Evolutionary conservation across 192 early-diverging fungal species (phyloP).

Genomic region (Coemansia sp.): DNA sequence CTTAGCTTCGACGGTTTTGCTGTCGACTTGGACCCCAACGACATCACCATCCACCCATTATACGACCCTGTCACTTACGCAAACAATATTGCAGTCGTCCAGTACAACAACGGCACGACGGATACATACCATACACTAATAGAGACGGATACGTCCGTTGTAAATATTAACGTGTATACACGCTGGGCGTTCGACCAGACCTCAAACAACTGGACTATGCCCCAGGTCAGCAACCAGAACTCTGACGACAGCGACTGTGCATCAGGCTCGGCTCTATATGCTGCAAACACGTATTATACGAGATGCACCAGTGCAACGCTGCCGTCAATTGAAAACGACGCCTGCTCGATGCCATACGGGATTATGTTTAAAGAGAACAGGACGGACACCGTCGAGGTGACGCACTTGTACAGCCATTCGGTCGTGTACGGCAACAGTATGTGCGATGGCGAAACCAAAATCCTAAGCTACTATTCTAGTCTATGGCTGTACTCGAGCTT

Average conservation of each 20-base stretch:
- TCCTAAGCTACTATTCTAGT: slow-evolving; percentile 21
- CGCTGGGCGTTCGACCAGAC: background rate
- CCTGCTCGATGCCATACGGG: slow-evolving; percentile 20
- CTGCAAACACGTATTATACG: slow-evolving; percentile 24
- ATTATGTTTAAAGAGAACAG: slow-evolving; percentile 10
- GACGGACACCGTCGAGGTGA: background rate
- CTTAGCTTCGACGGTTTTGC: background rate
- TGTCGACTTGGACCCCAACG: background rate
- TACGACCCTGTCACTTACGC: slow-evolving; percentile 22
- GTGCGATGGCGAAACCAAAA: background rate
- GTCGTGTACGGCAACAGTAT: slow-evolving; percentile 9
- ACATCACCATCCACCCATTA: slow-evolving; percentile 27
- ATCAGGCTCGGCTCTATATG: slow-evolving; percentile 10
- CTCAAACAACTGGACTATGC: background rate
- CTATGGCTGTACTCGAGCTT: slow-evolving; percentile 9
- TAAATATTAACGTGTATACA: background rate
- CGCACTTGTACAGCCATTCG: slow-evolving; percentile 17
- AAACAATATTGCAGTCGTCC: slow-evolving; percentile 39
- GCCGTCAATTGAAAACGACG: slow-evolving; percentile 15
- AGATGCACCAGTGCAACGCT: slow-evolving; percentile 22
- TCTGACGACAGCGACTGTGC: background rate
- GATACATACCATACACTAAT: background rate
- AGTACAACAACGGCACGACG: background rate
- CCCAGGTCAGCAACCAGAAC: background rate
- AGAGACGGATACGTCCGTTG: background rate